phyloP scores from a whole-genome alignment of 2,329 filamentous ascomycete species.

The Helicocarpus griseus region DNA sequence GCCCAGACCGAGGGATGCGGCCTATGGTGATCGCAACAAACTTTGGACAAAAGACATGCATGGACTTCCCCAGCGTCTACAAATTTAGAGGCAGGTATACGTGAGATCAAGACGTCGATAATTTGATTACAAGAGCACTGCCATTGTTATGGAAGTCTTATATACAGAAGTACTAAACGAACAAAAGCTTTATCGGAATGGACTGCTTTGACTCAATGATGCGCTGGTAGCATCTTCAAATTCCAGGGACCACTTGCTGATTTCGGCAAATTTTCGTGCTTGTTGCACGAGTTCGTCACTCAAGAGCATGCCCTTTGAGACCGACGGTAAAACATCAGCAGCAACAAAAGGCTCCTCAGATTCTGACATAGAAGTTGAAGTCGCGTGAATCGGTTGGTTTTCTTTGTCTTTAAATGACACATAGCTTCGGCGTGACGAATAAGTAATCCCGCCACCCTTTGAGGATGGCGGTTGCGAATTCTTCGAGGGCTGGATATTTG shows the following conservation, averaged over 20 bases:
- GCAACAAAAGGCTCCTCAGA: constrained; percentile 20
- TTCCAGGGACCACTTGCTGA: constrained; percentile 35
- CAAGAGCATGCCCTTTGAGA: constrained; percentile 12
- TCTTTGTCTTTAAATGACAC: constrained; percentile 20
- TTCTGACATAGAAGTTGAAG: constrained; percentile 24
- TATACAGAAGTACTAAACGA: background rate
- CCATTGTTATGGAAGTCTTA: no score
- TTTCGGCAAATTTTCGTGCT: constrained; percentile 31
- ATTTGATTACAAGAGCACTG: no score
- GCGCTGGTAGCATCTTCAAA: constrained; percentile 33
- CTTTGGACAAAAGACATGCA: no score
- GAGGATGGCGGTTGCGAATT: background rate
- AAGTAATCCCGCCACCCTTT: constrained; percentile 5
- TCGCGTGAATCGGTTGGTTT: constrained; percentile 16
- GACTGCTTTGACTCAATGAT: constrained; percentile 18
- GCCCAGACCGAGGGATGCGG: no score
- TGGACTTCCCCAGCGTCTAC: no score
- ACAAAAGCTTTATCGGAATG: constrained; percentile 9
- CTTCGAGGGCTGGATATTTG: background rate
- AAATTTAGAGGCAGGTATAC: no score
- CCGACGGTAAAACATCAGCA: constrained; percentile 9
- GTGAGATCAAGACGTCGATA: no score
- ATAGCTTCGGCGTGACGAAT: constrained; percentile 12
- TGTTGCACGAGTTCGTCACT: constrained; percentile 30
- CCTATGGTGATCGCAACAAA: no score